Conservation (phyloP, 1,284 basidiomycete species). For the Amylostereum areolatum region DNA sequence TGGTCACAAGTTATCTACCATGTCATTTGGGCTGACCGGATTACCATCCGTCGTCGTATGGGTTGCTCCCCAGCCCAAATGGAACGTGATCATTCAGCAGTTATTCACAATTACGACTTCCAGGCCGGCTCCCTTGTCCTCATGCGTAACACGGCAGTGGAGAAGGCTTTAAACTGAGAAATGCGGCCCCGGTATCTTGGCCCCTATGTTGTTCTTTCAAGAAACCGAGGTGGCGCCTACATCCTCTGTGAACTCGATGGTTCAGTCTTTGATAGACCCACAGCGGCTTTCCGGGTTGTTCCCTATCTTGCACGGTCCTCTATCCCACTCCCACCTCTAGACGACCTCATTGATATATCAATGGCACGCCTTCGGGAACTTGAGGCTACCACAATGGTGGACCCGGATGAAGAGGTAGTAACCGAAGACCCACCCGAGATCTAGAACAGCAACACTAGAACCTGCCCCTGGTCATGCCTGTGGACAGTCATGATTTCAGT, state of each 20-base stretch:
- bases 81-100: slow-evolving; percentile 3
- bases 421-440: no score
- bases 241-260: slow-evolving; percentile 25
- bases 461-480: no score
- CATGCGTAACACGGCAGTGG: slow-evolving; percentile 19
- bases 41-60: slow-evolving; percentile 23
- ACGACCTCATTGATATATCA: background rate
- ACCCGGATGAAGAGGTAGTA: background rate
- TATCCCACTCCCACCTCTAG: background rate
- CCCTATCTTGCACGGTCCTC: slow-evolving; percentile 15
- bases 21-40: slow-evolving; percentile 35
- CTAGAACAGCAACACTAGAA: no score
- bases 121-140: slow-evolving; percentile 20
- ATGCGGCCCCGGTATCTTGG: slow-evolving; percentile 22
- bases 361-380: background rate
- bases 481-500: no score
- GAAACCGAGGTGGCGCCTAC: slow-evolving; percentile 23
- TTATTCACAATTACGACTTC: slow-evolving; percentile 12
- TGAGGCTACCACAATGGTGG: background rate
- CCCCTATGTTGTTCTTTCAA: slow-evolving; percentile 22
- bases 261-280: slow-evolving; percentile 12
- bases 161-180: slow-evolving; percentile 21
- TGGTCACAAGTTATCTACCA: slow-evolving; percentile 23
- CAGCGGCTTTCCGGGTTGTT: slow-evolving; percentile 25
- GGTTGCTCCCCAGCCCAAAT: slow-evolving; percentile 26